phyloP scores from a whole-genome alignment of 1,284 basidiomycete species.

The Tylopilus sp. region DNA sequence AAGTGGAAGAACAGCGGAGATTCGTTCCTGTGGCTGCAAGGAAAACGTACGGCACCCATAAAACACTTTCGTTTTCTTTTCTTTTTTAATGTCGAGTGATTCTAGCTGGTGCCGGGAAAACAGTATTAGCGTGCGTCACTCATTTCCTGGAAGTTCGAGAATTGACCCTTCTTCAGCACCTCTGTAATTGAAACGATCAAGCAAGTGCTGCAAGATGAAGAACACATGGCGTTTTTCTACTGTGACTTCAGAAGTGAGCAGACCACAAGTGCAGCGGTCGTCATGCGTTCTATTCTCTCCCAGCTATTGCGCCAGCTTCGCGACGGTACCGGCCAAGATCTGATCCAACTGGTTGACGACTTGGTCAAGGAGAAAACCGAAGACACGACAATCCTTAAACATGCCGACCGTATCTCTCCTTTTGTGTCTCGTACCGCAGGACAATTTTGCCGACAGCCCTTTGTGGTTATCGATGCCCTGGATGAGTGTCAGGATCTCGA shows the following conservation, averaged over 20 bases:
- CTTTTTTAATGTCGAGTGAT: background rate
- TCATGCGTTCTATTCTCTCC: conserved; percentile 15
- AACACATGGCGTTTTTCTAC: conserved; percentile 17
- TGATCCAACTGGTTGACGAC: background rate
- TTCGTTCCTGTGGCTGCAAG: conserved; percentile 16
- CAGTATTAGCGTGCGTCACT: conserved; percentile 1
- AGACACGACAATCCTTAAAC: background rate
- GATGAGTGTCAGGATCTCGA: conserved; percentile 3
- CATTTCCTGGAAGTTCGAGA: background rate
- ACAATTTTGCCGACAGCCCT: background rate
- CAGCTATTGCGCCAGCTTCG: conserved; percentile 8
- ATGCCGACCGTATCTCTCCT: background rate
- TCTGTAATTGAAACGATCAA: background rate
- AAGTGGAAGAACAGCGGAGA: background rate
- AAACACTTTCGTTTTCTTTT: background rate
- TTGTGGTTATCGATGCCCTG: conserved; percentile 1
- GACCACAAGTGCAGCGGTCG: background rate
- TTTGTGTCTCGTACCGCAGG: background rate
- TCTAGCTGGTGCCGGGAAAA: conserved; percentile 8
- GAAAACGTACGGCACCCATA: conserved; percentile 10
- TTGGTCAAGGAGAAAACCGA: background rate
- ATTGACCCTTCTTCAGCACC: background rate
- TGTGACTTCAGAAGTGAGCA: background rate
- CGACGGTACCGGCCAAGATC: background rate
- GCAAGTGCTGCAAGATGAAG: background rate